phyloP scores from a whole-genome alignment of 805 yeast genomes.

The Pichia californica region DNA sequence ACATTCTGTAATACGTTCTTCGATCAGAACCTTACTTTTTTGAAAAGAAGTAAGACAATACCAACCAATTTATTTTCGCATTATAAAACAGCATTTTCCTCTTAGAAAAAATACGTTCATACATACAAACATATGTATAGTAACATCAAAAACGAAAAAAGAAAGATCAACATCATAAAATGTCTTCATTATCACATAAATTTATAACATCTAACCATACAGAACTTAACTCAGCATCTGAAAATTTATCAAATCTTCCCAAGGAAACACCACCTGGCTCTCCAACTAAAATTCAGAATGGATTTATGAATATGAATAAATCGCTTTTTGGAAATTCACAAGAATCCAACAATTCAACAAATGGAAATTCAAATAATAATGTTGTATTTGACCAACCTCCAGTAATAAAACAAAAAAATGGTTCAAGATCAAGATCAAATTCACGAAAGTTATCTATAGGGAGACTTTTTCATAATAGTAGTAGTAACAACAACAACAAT shows the following conservation, averaged over 20 bases:
- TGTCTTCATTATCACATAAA: neutral
- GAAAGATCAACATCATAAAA: neutral
- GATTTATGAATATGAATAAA: neutral
- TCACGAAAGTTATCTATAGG: conserved; percentile 32
- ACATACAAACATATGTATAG: too few species aligned
- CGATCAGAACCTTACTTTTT: too few species aligned
- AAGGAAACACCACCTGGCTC: conserved; percentile 9
- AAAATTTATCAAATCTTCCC: neutral
- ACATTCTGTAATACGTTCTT: too few species aligned
- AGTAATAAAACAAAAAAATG: conserved; percentile 15
- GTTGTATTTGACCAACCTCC: conserved; percentile 9
- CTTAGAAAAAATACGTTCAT: too few species aligned
- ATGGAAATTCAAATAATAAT: neutral
- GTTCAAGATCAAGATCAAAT: conserved; percentile 35
- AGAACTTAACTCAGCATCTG: too few species aligned
- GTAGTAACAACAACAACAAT: neutral
- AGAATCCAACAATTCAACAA: neutral
- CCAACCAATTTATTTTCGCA: too few species aligned
- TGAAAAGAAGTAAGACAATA: too few species aligned
- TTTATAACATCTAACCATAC: too few species aligned
- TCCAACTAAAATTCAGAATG: neutral
- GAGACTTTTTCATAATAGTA: conserved; percentile 27
- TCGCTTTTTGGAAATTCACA: neutral
- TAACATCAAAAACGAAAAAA: neutral
- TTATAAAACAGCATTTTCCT: too few species aligned